A percentile compares a stretch with the other conserved stretches of the same genome.
These are phyloP conservation scores for Coemansia sp. DNA, from an alignment of 192 early-diverging fungal species.

Conservation along the genomic window DNA sequence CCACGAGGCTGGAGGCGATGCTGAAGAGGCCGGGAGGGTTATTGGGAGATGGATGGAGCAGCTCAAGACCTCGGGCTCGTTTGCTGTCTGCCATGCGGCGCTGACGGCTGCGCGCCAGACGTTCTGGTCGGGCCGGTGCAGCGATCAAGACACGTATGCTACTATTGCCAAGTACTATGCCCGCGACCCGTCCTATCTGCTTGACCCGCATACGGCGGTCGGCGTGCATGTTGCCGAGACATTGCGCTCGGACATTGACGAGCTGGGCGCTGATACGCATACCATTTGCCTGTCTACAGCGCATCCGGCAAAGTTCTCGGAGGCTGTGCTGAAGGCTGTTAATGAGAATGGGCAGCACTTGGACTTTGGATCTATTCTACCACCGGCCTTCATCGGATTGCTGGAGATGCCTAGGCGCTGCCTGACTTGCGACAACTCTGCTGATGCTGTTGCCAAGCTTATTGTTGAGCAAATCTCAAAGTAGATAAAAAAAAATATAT, in stretches of 20 bases:
- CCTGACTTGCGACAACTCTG: slow-evolving; percentile 48
- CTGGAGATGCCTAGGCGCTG: slow-evolving; percentile 72
- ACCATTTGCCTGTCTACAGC: slow-evolving; percentile 85
- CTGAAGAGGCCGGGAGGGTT: slow-evolving; percentile 59
- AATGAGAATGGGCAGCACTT: slow-evolving; percentile 54
- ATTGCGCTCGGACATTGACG: slow-evolving; percentile 25
- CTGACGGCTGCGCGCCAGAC: slow-evolving; percentile 67
- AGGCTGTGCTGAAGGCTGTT: slow-evolving; percentile 80
- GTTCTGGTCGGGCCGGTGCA: slow-evolving; percentile 75
- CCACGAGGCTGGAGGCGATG: slow-evolving; percentile 45
- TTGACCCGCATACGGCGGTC: slow-evolving; percentile 97
- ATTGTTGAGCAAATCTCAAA: slow-evolving; percentile 19
- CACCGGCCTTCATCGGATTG: slow-evolving; percentile 68
- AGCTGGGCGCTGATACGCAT: neutral
- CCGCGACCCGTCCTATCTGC: slow-evolving; percentile 62
- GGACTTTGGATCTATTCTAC: slow-evolving; percentile 63
- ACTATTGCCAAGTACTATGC: slow-evolving; percentile 76
- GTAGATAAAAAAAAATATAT: neutral
- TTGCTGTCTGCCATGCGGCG: slow-evolving; percentile 65
- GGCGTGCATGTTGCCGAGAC: slow-evolving; percentile 84
- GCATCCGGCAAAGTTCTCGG: slow-evolving; percentile 95
- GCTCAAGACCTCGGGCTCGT: slow-evolving; percentile 70
- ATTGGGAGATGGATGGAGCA: slow-evolving; percentile 78
- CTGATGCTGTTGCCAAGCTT: slow-evolving; percentile 44
- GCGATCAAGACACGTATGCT: slow-evolving; percentile 71